These are phyloP conservation scores for Tulasnella sp. DNA, from an alignment of 768 basidiomycete genomes.

Conservation along the genomic window DNA sequence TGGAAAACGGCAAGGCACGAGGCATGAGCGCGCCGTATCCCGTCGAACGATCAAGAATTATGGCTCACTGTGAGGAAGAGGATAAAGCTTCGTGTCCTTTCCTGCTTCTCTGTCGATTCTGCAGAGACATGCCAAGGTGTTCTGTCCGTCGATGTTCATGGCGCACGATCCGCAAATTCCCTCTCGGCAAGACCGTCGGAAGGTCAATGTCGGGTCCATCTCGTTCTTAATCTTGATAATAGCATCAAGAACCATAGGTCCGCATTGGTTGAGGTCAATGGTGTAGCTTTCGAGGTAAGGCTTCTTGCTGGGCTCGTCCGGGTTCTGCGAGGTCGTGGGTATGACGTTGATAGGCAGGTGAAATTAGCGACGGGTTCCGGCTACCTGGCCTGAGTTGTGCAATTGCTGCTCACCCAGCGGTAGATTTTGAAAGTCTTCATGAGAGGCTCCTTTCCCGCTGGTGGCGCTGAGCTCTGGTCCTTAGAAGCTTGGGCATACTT, in stretches of 20 bases:
- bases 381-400: constrained; percentile 18
- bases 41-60: neutral
- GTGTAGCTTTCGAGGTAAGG: constrained; percentile 85
- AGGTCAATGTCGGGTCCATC: constrained; percentile 92
- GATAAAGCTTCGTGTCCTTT: constrained; percentile 89
- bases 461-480: constrained; percentile 6
- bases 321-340: constrained; percentile 54
- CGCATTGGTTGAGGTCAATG: constrained; percentile 18
- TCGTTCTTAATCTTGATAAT: constrained; percentile 99
- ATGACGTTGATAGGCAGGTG: constrained; percentile 7
- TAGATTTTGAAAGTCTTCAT: constrained; percentile 98
- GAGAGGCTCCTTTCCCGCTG: constrained; percentile 39
- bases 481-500: constrained; percentile 22
- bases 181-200: constrained; percentile 88
- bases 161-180: constrained; percentile 98
- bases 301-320: constrained; percentile 88
- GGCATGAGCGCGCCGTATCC: neutral
- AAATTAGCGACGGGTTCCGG: constrained; percentile 2
- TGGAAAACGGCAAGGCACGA: constrained; percentile 36
- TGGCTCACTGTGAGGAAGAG: constrained; percentile 88
- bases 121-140: constrained; percentile 96
- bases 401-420: constrained; percentile 70
- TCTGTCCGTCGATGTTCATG: constrained; percentile 98
- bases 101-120: constrained; percentile 72
- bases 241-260: constrained; percentile 69